phyloP scores from a whole-genome alignment of 306 rosid species.

The Cicer judaicum region DNA sequence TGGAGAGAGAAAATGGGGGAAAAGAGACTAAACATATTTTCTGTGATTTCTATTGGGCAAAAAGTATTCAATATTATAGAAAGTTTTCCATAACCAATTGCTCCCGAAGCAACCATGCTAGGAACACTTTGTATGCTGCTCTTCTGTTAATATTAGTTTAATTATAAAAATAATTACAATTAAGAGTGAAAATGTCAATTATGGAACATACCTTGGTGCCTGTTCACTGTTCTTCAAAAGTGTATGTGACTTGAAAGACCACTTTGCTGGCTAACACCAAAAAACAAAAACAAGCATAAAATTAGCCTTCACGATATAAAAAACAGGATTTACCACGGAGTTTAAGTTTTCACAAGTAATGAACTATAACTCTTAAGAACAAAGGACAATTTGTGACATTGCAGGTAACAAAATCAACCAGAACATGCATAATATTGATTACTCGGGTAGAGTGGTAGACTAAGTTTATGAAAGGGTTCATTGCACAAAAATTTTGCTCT shows the following conservation, averaged over 20 bases:
- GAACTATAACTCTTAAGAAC: slow-evolving; percentile 31
- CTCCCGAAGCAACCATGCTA: slow-evolving; percentile 21
- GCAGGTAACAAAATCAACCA: slow-evolving; percentile 39
- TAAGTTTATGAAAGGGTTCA: slow-evolving; percentile 10
- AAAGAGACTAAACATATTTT: not conserved
- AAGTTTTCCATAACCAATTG: slow-evolving; percentile 12
- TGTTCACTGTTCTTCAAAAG: slow-evolving; percentile 89
- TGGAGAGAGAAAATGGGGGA: not conserved
- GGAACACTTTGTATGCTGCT: slow-evolving; percentile 11
- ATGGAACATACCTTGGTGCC: slow-evolving; percentile 76
- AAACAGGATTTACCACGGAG: slow-evolving; percentile 25
- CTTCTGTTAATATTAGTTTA: slow-evolving; percentile 5
- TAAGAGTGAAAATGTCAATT: slow-evolving; percentile 21
- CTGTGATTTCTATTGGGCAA: not conserved
- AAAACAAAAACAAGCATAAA: slow-evolving; percentile 29
- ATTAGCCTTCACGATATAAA: slow-evolving; percentile 35
- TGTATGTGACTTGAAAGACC: slow-evolving; percentile 90
- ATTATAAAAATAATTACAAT: slow-evolving; percentile 2
- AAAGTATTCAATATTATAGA: not conserved
- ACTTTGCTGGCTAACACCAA: slow-evolving; percentile 74
- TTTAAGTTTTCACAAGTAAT: slow-evolving; percentile 24
- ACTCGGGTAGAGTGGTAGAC: slow-evolving; percentile 23
- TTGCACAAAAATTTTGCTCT: slow-evolving; percentile 18
- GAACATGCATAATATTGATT: slow-evolving; percentile 22
- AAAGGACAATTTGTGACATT: slow-evolving; percentile 15